phyloP scores from a whole-genome alignment of 148 eudicot genomes.

The Camellia sinensis region DNA sequence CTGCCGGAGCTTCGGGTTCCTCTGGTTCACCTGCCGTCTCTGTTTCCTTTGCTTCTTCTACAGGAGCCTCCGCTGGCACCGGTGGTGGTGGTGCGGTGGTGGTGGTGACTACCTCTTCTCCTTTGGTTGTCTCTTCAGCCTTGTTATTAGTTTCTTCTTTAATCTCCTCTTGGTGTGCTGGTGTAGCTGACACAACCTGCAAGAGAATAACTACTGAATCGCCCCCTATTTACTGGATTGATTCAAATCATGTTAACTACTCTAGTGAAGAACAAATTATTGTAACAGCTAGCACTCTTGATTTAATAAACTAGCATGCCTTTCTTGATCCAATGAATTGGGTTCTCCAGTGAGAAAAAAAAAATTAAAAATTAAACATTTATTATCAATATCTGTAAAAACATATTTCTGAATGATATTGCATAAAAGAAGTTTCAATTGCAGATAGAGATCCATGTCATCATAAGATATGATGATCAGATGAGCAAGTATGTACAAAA shows the following conservation, averaged over 20 bases:
- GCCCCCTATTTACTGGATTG: too few relatives aligned
- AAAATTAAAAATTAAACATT: too few relatives aligned
- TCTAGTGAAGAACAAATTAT: not conserved
- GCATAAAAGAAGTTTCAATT: too few relatives aligned
- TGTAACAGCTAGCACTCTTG: too few relatives aligned
- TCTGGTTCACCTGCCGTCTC: not conserved
- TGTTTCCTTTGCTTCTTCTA: slow-evolving; percentile 10
- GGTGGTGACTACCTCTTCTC: slow-evolving; percentile 9
- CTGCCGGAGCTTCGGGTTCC: slow-evolving; percentile 1
- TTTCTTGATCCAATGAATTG: too few relatives aligned
- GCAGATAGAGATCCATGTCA: too few relatives aligned
- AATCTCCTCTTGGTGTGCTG: slow-evolving; percentile 25
- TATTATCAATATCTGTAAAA: too few relatives aligned
- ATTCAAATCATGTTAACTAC: not conserved
- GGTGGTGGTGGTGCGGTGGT: slow-evolving; percentile 8
- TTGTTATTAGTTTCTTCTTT: slow-evolving; percentile 11
- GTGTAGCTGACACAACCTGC: slow-evolving; percentile 31
- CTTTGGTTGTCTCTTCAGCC: slow-evolving; percentile 6
- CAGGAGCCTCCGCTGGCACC: not conserved
- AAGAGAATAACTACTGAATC: not conserved
- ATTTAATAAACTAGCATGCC: too few relatives aligned
- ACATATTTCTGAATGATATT: too few relatives aligned
- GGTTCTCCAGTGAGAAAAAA: too few relatives aligned
- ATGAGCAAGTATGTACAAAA: not conserved
- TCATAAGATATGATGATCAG: not conserved